phyloP scores from a whole-genome alignment of 2,329 filamentous ascomycete species.

The Ampelomyces quisqualis region DNA sequence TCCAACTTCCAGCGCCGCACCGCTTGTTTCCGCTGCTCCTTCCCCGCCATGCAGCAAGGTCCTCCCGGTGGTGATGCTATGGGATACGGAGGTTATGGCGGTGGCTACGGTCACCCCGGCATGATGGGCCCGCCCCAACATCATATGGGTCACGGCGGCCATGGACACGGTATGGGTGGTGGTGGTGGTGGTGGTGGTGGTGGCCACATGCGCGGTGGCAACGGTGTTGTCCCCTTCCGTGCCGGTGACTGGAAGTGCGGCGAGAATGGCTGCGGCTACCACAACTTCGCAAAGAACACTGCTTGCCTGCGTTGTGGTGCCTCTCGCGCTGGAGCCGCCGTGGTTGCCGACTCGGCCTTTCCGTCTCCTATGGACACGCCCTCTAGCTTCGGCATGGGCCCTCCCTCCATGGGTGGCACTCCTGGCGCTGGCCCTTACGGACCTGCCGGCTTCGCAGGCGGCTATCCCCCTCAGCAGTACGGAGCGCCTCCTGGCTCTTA shows the following conservation, averaged over 20 bases:
- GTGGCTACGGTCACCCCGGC: conserved; percentile 63
- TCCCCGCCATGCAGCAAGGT: conserved; percentile 85
- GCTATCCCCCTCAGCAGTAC: conserved; percentile 73
- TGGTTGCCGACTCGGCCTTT: conserved; percentile 91
- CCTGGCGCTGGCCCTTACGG: conserved; percentile 71
- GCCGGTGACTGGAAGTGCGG: conserved; percentile 99
- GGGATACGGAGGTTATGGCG: conserved; percentile 54
- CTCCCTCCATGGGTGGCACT: conserved; percentile 79
- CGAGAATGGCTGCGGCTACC: conserved; percentile 94
- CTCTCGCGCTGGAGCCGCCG: conserved; percentile 86
- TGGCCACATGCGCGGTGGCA: conserved; percentile 69
- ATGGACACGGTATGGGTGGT: conserved; percentile 49
- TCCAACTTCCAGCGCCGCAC: conserved; percentile 99
- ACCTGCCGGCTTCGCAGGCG: conserved; percentile 64
- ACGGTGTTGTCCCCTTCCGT: conserved; percentile 90
- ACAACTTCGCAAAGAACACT: conserved; percentile 99
- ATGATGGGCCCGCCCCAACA: conserved; percentile 57
- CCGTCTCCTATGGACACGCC: conserved; percentile 85
- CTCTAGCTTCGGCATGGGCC: conserved; percentile 80
- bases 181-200: conserved; percentile 48
- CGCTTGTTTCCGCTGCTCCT: conserved; percentile 98
- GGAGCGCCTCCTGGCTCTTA: conserved; percentile 87
- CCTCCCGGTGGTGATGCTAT: conserved; percentile 69
- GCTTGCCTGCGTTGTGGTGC: conserved; percentile 96
- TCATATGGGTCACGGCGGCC: conserved; percentile 61